These are phyloP conservation scores for Sporothrix curviconia DNA, from an alignment of 2,329 filamentous ascomycete species.

Conservation along the genomic window DNA sequence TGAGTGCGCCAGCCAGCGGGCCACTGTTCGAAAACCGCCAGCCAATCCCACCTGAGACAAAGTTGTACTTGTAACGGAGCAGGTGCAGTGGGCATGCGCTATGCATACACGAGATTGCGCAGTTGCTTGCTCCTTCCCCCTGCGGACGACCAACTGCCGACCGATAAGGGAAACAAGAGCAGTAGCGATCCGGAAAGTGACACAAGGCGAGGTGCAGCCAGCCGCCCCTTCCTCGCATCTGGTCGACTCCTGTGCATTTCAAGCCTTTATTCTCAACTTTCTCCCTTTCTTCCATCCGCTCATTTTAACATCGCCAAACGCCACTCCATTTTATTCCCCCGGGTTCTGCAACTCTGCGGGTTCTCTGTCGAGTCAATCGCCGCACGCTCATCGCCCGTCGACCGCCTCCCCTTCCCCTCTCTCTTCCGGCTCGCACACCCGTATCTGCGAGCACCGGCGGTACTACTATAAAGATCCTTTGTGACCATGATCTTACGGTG, in stretches of 20 bases:
- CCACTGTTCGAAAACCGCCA: neutral
- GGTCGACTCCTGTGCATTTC: neutral
- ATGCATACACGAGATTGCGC: slow-evolving; percentile 5
- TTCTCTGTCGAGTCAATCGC: neutral
- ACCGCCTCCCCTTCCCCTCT: neutral
- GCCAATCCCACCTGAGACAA: slow-evolving; percentile 5
- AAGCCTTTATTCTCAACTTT: neutral
- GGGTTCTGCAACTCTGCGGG: no score
- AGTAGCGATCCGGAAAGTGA: slow-evolving; percentile 1
- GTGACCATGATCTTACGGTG: neutral
- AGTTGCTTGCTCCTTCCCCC: slow-evolving; percentile 5
- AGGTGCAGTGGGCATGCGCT: neutral
- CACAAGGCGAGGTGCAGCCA: neutral
- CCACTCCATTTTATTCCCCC: no score
- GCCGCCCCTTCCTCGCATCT: neutral
- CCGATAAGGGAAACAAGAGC: slow-evolving; percentile 1
- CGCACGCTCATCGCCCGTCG: neutral
- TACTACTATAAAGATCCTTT: no score
- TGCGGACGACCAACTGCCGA: neutral
- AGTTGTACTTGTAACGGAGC: no score
- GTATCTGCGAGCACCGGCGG: neutral
- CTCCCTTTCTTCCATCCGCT: neutral
- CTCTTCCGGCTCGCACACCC: neutral
- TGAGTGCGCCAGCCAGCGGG: neutral
- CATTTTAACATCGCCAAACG: neutral